Evolutionary conservation across 257 asterid species (phyloP), one percentile per base, ranked within the genome.

Genomic region (Cordia subcordata): DNA sequence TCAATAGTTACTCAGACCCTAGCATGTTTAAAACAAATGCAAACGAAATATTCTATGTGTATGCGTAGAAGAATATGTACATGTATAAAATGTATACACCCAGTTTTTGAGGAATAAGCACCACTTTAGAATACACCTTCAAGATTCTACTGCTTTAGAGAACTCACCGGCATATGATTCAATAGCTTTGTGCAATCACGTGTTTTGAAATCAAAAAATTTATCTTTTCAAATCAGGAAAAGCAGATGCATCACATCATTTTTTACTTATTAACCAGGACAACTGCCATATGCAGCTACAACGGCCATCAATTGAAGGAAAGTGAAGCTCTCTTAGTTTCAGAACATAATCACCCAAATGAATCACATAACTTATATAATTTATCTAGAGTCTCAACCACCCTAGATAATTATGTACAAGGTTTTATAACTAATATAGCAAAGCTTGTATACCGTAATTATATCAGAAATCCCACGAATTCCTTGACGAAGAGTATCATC

Each of bases 401-500:
- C 10, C 14, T 42, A 42, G 10, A 10, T 42, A 42, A 42, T 42
- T 42, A 42, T 42, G 15, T 42, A 10, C 3, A 27, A 27, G 10
- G 12, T 3, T 42, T 42, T 2, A 42, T 11, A 42, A 42, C 10
- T 42, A 10, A 42, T 10, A 14, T 10, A 8, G 4, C 15, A 3
- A 42, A 10, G 66, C 55, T 53, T 42, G 11, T 74, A 55, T 87
- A 87, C 98, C 79, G 85, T 91, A 65, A 91, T 91, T 79, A 91
- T 83, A 73, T 91, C 95, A 66, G 98, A 88, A 71, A 91, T 88
- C 59, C 98, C 96, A 74, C 96, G 96, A 65, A 91, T 95, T 44
- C 98, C 96, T 81, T 88, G 98, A 27, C 98, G 84, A 65, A 91
- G 95, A 74, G 85, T 86, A 72, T 91, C 96, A 86, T 85, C 98